phyloP scores from a whole-genome alignment of 2,329 filamentous ascomycete species.

The Fusarium beomiforme region DNA sequence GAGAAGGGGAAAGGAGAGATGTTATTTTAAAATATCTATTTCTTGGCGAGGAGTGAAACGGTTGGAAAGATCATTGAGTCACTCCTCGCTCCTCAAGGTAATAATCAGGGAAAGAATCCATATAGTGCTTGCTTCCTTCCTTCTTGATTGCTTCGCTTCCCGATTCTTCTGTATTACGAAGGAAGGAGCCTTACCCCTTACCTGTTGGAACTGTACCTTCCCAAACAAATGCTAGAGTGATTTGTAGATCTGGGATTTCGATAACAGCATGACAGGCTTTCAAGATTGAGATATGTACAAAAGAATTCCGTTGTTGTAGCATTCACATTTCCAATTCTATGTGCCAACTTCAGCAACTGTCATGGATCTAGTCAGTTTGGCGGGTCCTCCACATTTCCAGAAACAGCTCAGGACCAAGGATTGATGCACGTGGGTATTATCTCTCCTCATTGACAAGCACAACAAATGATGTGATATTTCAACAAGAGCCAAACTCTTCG shows the following conservation, averaged over 20 bases:
- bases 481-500: background rate
- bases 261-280: background rate
- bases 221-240: conserved; percentile 9
- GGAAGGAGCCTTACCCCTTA: background rate
- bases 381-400: background rate
- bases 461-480: background rate
- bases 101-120: conserved; percentile 1
- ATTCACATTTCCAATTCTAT: background rate
- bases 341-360: background rate
- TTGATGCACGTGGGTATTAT: conserved; percentile 42
- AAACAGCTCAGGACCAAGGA: conserved; percentile 34
- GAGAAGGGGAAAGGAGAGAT: background rate
- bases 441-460: background rate
- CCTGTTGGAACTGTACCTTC: conserved; percentile 4
- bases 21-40: conserved; percentile 17
- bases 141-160: conserved; percentile 10
- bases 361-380: background rate
- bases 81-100: no score
- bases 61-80: background rate
- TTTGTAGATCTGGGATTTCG: conserved; percentile 20
- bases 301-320: background rate
- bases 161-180: background rate
- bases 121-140: conserved; percentile 3
- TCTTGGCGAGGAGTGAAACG: background rate
- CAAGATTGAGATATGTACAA: background rate